Base-by-base conservation (phyloP, 345 rosid genomes). In the Erucastrum elatum region DNA sequence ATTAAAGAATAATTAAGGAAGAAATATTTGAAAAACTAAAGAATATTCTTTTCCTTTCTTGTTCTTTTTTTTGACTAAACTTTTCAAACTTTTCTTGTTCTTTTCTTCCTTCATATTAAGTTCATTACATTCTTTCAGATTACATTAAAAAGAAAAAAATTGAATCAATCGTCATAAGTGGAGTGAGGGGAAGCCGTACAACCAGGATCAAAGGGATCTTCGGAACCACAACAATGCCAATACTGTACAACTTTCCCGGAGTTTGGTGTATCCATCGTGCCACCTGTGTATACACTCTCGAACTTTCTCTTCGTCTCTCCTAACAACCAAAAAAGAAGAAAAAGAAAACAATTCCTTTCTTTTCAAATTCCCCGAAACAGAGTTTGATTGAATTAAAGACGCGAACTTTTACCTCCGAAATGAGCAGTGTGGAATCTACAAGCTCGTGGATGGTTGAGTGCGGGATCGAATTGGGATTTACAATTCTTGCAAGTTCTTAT, bases 221-320 rank as follows among this genome's bases (percentile, higher is more conserved):
- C 97, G 33, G 94, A 88, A 2, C 95, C 95, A 87, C 97, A 92
- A 81, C 98, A 94, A 83, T 92, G 98, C 98, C 98, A 90, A 61
- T 90, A 92, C 59, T 92, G 91, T 68, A 83, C 81, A 53, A 92
- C 88, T 70, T 82, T 53, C 53, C 97, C 97, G 1, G 97, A 85
- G 67, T 85, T 89, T 3, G 95, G 92, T 49, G 97, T 90, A 71
- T 87, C 77, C 97, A 94, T 84, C 26, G 97, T 92, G 53, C 97
- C 97, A 46, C 97, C 94, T 0, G 83, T 2, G 77, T 91, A 86
- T 2, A 91, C 98, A 55, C 97, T 90, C 86, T 92, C 97, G 39
- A 94, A 92, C 76, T 94, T 94, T 85, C 97, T 92, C 89, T 83
- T 90, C 25, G 96, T 94, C 84, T 94, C 98, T n/a, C 96, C 97